Evolutionary conservation across 805 yeast species (phyloP), one percentile per base, ranked within the genome.

Genomic region (Zygotorulaspora sp.): DNA sequence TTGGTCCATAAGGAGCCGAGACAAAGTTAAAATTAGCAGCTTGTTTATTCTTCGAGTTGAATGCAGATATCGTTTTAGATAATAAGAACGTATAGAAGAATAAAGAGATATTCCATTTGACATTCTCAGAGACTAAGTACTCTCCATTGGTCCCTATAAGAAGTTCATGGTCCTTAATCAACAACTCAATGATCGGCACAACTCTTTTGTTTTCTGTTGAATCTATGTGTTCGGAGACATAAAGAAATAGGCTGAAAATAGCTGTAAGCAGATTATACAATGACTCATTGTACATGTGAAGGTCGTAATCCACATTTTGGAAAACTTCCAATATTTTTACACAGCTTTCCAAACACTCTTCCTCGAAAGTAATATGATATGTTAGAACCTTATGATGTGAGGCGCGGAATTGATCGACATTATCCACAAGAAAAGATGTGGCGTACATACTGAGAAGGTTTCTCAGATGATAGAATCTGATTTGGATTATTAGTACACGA

Each of bases 81-180:
- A 57, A 36, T 3, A 57, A 33, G 21, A 47, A 50, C 2, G 60
- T 49, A 40, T 42, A 54, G 26, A 55, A 38, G 26, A 50, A 53
- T 6, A 54, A 36, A 3, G 53, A 38, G 5, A 45, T 47, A 20
- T 52, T 54, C 55, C 57, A 55, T 34, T 57, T 56, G 14, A 53
- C 44, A 36, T 50, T 53, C 18, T 47, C 51, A 16, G 45, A 31
- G 13, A 45, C 40, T 14, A 49, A 32, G 11, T 28, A 34, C 30
- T 48, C 43, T 11, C 37, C 32, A 30, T 48, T 44, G 10, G 45
- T 34, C 7, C 52, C 55, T 7, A 54, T 31, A 12, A 54, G 15
- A 32, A 46, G 51, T 9, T 26, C 18, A 30, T 51, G 52, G 3
- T 43, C 34, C 7, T 29, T 35, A 24, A 43, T 30, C 24, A 54